Percentiles rank a stretch among this genome's conserved stretches.
phyloP scores from a whole-genome alignment of 2,329 filamentous ascomycete genomes.

The Pseudogymnoascus sp. region DNA sequence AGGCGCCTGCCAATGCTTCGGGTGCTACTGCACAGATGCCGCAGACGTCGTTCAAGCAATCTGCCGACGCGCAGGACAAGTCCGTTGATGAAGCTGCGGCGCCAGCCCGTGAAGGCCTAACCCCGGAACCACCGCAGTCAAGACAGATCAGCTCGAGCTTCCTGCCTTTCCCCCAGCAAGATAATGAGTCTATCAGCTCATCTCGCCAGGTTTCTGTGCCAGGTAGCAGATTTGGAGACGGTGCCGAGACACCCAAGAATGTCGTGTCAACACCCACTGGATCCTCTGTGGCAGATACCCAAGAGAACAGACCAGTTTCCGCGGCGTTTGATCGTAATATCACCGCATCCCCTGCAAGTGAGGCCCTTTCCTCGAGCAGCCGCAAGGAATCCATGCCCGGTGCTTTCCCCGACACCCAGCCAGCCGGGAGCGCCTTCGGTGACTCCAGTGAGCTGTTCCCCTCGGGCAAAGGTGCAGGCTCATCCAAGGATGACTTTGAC shows the following conservation, averaged over 20 bases:
- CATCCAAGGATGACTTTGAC: conserved; percentile 72
- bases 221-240: conserved; percentile 54
- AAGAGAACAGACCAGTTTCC: conserved; percentile 23
- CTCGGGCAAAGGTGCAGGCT: conserved; percentile 24
- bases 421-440: conserved; percentile 42
- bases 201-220: conserved; percentile 73
- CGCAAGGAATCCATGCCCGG: conserved; percentile 39
- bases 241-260: conserved; percentile 32
- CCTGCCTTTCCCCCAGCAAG: conserved; percentile 57
- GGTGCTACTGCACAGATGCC: conserved; percentile 33
- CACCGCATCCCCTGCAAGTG: conserved; percentile 23
- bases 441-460: conserved; percentile 42
- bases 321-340: conserved; percentile 26
- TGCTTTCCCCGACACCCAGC: conserved; percentile 41
- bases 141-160: conserved; percentile 71
- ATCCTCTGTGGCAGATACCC: conserved; percentile 23
- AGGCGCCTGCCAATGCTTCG: conserved; percentile 34
- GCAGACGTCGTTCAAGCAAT: conserved; percentile 52
- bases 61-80: conserved; percentile 19
- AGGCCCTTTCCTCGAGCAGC: conserved; percentile 20
- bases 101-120: conserved; percentile 31
- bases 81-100: conserved; percentile 30
- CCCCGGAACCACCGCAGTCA: conserved; percentile 60
- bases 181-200: conserved; percentile 62
- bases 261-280: conserved; percentile 25